Base-by-base conservation (phyloP, 1,284 basidiomycete genomes). In the Malassezia pachydermatis region DNA sequence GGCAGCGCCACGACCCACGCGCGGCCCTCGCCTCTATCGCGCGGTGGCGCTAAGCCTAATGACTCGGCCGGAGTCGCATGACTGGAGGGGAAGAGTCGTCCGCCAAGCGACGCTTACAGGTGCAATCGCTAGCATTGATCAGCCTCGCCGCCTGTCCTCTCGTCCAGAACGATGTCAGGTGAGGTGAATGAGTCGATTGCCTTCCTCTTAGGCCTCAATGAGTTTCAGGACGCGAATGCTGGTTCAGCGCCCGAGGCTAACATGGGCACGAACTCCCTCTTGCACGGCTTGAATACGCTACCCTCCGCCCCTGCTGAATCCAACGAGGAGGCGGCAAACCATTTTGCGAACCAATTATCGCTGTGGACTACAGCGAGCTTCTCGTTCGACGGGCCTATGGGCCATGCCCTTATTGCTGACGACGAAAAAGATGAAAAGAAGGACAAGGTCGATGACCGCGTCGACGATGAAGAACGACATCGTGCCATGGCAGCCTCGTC, bases 341-440 rank as follows among this genome's bases (percentile, higher is more conserved):
- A 60, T 44, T 65, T 71, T 49, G 58, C 67, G 27, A 67, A 71
- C 30, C 68, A 71, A 45, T 59, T 71, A 5, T 64, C 64, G 5
- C 58, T 71, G 2, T 71, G 68, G 68, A 71, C 67, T 35, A 71
- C 67, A 32, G 67, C 67, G 36, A 68, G 63, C 49, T 71, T 71
- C 50, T 63, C 56, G 46, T 71, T 71, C 42, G 68, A 71, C 33
- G 67, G 67, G 11, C 67, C 68, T 19, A 69, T 67, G 19, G 68
- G 68, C 9, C 67, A 69, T 37, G 68, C 68, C 4, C 47, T 71
- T 38, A 54, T 71, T 23, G 65, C 58, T 20, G 67, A 71, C 30
- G 67, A 71, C 38, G 66, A 70, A 14, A 70, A 71, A 19, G 59
- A 65, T 17, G 47, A 56, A 33, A 52, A 56, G n/a, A 52, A 57